These are phyloP conservation scores for Mortierella sp. DNA, from an alignment of 371 early-diverging fungal genomes.

Conservation along the genomic window DNA sequence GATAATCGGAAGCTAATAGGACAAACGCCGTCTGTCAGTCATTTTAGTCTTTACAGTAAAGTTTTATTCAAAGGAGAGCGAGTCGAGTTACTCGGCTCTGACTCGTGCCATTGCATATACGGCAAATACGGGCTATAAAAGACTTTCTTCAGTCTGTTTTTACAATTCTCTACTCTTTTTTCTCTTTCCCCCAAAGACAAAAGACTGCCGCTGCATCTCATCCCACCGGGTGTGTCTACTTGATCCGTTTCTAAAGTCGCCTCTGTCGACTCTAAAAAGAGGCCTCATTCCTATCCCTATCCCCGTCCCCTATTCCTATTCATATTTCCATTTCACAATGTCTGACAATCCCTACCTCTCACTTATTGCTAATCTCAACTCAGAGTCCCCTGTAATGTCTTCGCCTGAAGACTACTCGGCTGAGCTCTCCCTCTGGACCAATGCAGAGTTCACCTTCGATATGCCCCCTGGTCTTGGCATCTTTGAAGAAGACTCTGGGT, in stretches of 20 bases:
- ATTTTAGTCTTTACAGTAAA: too few species aligned
- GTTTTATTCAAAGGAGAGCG: too few species aligned
- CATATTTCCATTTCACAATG: slow-evolving; percentile 18
- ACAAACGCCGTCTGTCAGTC: too few species aligned
- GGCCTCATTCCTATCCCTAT: slow-evolving; percentile 11
- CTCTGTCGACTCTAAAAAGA: slow-evolving; percentile 56
- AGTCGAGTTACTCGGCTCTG: too few species aligned
- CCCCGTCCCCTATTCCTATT: too few species aligned
- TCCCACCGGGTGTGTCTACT: slow-evolving; percentile 44
- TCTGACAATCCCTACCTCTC: slow-evolving; percentile 47
- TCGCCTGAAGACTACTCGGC: slow-evolving; percentile 56
- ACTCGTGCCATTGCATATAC: neutral
- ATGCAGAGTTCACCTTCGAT: slow-evolving; percentile 75
- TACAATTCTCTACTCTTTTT: slow-evolving; percentile 12
- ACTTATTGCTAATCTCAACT: slow-evolving; percentile 53
- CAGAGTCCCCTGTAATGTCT: slow-evolving; percentile 48
- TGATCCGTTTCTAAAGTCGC: slow-evolving; percentile 37
- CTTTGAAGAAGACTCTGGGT: slow-evolving; percentile 63
- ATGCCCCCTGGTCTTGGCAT: slow-evolving; percentile 70
- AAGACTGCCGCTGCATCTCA: slow-evolving; percentile 31
- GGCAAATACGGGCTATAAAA: neutral
- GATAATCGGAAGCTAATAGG: too few species aligned
- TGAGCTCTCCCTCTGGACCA: slow-evolving; percentile 64
- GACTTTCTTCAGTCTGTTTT: neutral
- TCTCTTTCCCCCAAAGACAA: slow-evolving; percentile 23